These are phyloP conservation scores for Hibiscus syriacus DNA, from an alignment of 345 rosid species.

Conservation along the genomic window DNA sequence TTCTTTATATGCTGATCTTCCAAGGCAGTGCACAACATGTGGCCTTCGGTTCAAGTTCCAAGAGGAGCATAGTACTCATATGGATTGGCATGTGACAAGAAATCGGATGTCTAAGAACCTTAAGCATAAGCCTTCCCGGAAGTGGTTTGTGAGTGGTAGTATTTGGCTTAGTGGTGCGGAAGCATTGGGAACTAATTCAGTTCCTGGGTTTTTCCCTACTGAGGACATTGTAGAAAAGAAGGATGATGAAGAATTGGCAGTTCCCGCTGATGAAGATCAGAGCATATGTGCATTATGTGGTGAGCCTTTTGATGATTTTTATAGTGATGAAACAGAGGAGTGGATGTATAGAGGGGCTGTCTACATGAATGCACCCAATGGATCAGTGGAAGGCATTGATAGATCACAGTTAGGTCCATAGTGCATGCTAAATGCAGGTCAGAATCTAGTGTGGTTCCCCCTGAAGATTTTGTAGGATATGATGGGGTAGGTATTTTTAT, in stretches of 20 bases:
- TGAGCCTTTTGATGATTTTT: constrained; percentile 92
- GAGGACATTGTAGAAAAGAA: constrained; percentile 70
- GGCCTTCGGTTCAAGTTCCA: constrained; percentile 90
- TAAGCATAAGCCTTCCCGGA: constrained; percentile 90
- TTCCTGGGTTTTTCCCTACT: constrained; percentile 78
- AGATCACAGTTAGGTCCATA: constrained; percentile 82
- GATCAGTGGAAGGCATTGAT: constrained; percentile 51
- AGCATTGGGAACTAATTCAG: constrained; percentile 88
- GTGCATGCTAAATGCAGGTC: constrained; percentile 99
- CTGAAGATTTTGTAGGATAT: constrained; percentile 34
- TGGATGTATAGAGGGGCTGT: constrained; percentile 99
- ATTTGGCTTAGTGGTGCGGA: constrained; percentile 99
- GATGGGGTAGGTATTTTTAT: constrained; percentile 47
- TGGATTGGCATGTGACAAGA: constrained; percentile 99
- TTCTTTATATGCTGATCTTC: constrained; percentile 76
- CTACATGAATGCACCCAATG: constrained; percentile 76
- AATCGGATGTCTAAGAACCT: constrained; percentile 93
- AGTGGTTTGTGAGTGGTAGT: constrained; percentile 91
- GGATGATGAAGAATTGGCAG: constrained; percentile 88
- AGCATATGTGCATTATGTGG: constrained; percentile 90
- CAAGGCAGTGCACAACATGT: constrained; percentile 96
- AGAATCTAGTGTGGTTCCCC: constrained; percentile 58
- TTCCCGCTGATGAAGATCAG: constrained; percentile 98
- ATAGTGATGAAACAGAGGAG: constrained; percentile 92
- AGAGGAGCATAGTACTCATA: constrained; percentile 94